phyloP scores from a whole-genome alignment of 2,329 filamentous ascomycete species.

The Macroventuria anomochaeta region DNA sequence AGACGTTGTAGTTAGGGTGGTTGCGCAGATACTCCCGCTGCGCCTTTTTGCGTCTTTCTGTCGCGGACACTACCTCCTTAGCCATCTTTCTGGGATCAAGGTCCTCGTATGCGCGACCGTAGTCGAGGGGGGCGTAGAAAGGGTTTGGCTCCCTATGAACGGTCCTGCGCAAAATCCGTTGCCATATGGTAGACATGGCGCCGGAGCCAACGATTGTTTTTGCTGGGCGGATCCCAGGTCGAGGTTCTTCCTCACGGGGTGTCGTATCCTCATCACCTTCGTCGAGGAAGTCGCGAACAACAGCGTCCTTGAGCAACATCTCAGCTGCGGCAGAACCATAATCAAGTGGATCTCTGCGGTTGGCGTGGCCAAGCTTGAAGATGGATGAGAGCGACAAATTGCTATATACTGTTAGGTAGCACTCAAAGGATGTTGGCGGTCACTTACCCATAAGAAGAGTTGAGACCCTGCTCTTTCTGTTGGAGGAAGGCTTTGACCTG shows the following conservation, averaged over 20 bases:
- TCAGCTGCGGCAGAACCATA: constrained; percentile 92
- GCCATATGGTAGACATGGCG: constrained; percentile 66
- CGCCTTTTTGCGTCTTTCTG: constrained; percentile 80
- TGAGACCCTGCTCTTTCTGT: constrained; percentile 80
- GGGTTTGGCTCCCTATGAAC: constrained; percentile 83
- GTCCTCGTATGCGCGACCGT: constrained; percentile 74
- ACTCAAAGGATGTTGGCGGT: background rate
- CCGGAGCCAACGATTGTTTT: constrained; percentile 62
- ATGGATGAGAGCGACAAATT: constrained; percentile 76
- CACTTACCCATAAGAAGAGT: constrained; percentile 62
- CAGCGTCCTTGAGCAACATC: constrained; percentile 94
- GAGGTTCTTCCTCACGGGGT: constrained; percentile 39
- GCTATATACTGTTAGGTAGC: constrained; percentile 33
- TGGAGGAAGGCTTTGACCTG: constrained; percentile 96
- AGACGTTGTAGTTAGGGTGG: constrained; percentile 90
- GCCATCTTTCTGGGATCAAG: constrained; percentile 88
- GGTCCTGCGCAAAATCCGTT: constrained; percentile 62
- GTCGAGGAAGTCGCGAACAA: constrained; percentile 93
- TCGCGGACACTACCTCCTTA: constrained; percentile 83
- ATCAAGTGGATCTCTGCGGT: constrained; percentile 81
- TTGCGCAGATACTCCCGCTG: constrained; percentile 89
- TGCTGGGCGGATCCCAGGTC: constrained; percentile 45
- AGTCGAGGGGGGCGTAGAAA: constrained; percentile 85
- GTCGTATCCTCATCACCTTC: constrained; percentile 60
- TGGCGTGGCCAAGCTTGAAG: constrained; percentile 67